Evolutionary conservation across 192 early-diverging fungal species (phyloP), one percentile per base, ranked within the genome.

Genomic region (Bifiguratus adelaidae): DNA sequence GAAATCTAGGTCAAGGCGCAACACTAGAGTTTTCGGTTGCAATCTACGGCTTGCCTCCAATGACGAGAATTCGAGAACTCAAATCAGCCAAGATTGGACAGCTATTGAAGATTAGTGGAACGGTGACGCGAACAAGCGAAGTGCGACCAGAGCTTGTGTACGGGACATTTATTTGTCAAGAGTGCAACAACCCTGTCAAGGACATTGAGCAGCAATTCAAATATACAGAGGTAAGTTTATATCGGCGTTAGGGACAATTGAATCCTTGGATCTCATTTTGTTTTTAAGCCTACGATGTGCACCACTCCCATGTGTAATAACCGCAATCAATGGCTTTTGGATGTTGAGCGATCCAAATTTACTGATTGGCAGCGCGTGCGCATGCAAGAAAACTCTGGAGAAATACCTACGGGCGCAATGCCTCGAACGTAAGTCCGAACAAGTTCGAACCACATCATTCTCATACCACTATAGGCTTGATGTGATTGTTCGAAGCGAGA

Each of bases 311-410:
- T 73, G 23, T 96, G 93, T 69, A 71, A 78, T 34, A 94, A 94
- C 65, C 69, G 86, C 32, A 68, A 63, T 7, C 56, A 74, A 26
- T 99, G 93, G 82, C 75, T 75, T 36, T 63, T 97, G 18, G 65
- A 81, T 38, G 76, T 89, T 16, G 89, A 88, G 56, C 77, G 82
- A 52, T 86, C 82, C 61, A 80, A 77, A 53, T 99, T 97, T 63
- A 78, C 79, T 25, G 95, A 99, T 70, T 99, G 95, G 95, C 95
- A 99, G 74, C 81, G 91, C 50, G 79, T 97, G 33, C 80, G 95
- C 6, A 71, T 99, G 35, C 95, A 99, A 62, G 95, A 99, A 67
- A 91, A 93, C 55, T 69, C 92, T 11, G 77, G 83, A 29, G 93
- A 99, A 62, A 95, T 99, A 27, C 95, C 95, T 20, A 83, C 92